Evolutionary conservation across 345 rosid genomes (phyloP).

Genomic region (Citrus glauca): DNA sequence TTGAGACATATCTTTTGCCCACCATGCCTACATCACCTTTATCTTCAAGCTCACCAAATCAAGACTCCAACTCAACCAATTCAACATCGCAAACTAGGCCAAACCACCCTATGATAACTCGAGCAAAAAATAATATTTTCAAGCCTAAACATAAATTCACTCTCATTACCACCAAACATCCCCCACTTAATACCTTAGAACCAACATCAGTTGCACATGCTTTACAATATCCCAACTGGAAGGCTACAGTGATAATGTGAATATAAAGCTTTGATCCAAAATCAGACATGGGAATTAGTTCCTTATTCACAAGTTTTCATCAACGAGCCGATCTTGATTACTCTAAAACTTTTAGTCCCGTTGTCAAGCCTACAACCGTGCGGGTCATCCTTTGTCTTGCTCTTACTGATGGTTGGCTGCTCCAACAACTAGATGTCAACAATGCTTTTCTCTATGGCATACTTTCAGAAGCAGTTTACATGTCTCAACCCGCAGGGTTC

Average conservation of each 20-base stretch:
- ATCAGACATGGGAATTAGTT: not conserved
- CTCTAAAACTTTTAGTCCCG: not conserved
- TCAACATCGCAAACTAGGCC: not conserved
- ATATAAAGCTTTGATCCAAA: not conserved
- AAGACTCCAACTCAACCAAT: not conserved
- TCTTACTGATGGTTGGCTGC: not conserved
- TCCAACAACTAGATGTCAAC: not conserved
- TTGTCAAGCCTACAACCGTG: not conserved
- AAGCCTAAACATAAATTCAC: not conserved
- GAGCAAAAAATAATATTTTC: not conserved
- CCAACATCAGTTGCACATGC: not conserved
- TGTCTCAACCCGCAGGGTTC: not conserved
- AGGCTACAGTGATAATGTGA: not conserved
- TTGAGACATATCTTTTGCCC: too few species aligned
- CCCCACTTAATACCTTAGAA: not conserved
- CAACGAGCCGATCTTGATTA: not conserved
- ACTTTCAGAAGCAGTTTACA: not conserved
- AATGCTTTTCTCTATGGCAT: not conserved
- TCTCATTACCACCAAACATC: not conserved
- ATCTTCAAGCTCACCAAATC: too few species aligned
- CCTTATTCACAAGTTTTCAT: not conserved
- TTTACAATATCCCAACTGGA: not conserved
- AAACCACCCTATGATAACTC: not conserved
- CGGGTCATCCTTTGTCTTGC: not conserved
- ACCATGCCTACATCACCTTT: not conserved